Percentiles rank a stretch among this genome's conserved stretches.
phyloP scores from a whole-genome alignment of 2,329 filamentous ascomycete species.

The Curvularia sp. region DNA sequence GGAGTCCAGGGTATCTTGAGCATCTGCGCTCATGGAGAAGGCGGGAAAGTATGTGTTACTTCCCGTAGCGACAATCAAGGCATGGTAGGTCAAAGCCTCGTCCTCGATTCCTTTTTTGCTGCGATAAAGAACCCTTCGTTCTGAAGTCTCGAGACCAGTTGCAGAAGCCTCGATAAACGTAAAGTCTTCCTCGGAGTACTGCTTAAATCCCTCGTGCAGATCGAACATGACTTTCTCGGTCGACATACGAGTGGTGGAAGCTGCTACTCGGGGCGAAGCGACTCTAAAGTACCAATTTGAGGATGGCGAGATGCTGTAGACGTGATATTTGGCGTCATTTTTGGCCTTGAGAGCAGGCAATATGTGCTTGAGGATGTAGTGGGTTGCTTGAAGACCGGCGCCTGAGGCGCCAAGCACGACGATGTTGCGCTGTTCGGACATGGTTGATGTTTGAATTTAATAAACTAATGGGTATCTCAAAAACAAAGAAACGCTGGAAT shows the following conservation, averaged over 20 bases:
- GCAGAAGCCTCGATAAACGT: constrained; percentile 61
- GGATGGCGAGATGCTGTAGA: constrained; percentile 63
- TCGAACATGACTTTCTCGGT: constrained; percentile 59
- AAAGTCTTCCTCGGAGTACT: constrained; percentile 58
- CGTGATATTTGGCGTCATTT: constrained; percentile 53
- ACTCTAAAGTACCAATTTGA: constrained; percentile 62
- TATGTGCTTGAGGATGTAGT: constrained; percentile 49
- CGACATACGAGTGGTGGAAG: constrained; percentile 57
- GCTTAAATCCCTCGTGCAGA: constrained; percentile 59
- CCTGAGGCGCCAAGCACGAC: constrained; percentile 45
- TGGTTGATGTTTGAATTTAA: constrained; percentile 12
- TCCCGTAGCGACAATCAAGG: constrained; percentile 65
- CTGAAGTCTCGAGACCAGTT: constrained; percentile 55
- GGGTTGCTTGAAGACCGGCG: constrained; percentile 40
- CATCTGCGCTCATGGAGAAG: constrained; percentile 53
- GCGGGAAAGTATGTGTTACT: constrained; percentile 56
- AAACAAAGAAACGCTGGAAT: not conserved
- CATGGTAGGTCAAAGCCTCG: constrained; percentile 57
- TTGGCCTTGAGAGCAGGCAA: constrained; percentile 44
- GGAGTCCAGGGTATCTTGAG: constrained; percentile 34
- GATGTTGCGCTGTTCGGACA: constrained; percentile 47
- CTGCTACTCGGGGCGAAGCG: constrained; percentile 62
- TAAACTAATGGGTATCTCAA: not conserved
- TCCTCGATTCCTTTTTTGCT: constrained; percentile 33
- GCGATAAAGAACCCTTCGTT: constrained; percentile 56